Evolutionary conservation across 306 rosid species (phyloP), one percentile per base, ranked within the genome.

Genomic region (Trifolium repens): DNA sequence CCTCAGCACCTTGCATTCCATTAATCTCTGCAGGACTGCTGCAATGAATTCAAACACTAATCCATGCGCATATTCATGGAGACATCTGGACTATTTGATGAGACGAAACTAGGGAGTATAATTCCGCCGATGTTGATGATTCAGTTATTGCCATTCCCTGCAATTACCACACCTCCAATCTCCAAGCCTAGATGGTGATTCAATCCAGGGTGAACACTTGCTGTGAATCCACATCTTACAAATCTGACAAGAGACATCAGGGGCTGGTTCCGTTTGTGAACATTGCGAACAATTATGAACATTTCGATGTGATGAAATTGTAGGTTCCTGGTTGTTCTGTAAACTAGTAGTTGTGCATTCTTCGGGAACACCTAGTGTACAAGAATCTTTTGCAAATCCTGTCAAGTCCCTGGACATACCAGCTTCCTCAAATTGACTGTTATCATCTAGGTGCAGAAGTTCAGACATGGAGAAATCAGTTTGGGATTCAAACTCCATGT

Each of bases 171-270:
- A 77, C n/a, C 27, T 77, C 81, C 81, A 77, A 44, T 47, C 27
- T 58, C 19, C 63, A 19, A 32, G 54, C 53, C 68, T 62, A 58
- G 70, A 46, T 44, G 81, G 8, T 19, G 81, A 77, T 69, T 77
- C 81, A 59, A 69, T 72, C 81, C 81, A 77, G 54, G 76, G 81
- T 34, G 81, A 77, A 69, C 81, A 77, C 13, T 77, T 68, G 5
- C 19, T 58, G 63, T 77, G 81, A 77, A 77, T 58, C 81, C 76
- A 59, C 44, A 44, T 69, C 50, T 69, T 50, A 59, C 81, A 77
- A 58, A 32, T 49, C 71, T 34, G 19, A 69, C 81, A 77, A 58
- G 16, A 46, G 22, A 77, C 76, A 77, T 77, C 81, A 3, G 76
- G 75, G 75, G 42, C 53, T 24, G 76, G 81, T 9, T 69, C 76